phyloP scores from a whole-genome alignment of 192 early-diverging fungal genomes.

The Podila horticola region DNA sequence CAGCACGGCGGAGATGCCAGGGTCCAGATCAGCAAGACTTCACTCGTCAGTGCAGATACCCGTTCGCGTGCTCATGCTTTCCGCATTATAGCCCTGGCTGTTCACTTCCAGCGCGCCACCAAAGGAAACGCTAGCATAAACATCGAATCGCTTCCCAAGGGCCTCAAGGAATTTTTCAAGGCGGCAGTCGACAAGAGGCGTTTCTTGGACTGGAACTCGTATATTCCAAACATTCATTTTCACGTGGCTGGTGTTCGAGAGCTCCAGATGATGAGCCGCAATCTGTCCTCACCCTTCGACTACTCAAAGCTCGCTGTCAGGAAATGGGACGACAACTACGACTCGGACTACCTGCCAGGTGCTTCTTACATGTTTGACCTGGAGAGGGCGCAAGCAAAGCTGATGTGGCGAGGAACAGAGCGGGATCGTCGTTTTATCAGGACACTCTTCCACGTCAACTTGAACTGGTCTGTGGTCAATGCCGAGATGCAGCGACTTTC shows the following conservation, averaged over 20 bases:
- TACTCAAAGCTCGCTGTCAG: conserved; percentile 35
- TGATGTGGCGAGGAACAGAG: conserved; percentile 23
- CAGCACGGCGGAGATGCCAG: conserved; percentile 15
- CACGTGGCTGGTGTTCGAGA: conserved; percentile 25
- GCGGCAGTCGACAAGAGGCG: conserved; percentile 9
- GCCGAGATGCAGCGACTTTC: conserved; percentile 36
- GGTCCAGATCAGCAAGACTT: conserved; percentile 11
- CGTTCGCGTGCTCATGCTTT: conserved; percentile 29
- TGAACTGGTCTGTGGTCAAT: conserved; percentile 45
- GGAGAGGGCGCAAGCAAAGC: conserved; percentile 23
- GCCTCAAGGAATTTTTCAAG: conserved; percentile 31
- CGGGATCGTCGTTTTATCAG: conserved; percentile 21
- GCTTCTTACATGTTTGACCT: conserved; percentile 44
- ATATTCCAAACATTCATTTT: conserved; percentile 33
- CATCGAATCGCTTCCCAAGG: conserved; percentile 23
- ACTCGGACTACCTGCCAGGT: conserved; percentile 32
- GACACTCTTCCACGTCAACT: conserved; percentile 37
- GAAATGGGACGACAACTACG: conserved; percentile 36
- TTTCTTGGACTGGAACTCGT: conserved; percentile 35
- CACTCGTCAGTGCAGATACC: conserved; percentile 25
- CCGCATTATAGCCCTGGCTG: conserved; percentile 37
- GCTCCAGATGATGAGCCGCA: conserved; percentile 9
- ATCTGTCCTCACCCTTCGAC: conserved; percentile 14
- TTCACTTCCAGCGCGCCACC: conserved; percentile 23
- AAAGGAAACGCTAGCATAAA: background rate